Evolutionary conservation across 345 rosid species (phyloP), one percentile per base, ranked within the genome.

Genomic region (Populus davidiana): DNA sequence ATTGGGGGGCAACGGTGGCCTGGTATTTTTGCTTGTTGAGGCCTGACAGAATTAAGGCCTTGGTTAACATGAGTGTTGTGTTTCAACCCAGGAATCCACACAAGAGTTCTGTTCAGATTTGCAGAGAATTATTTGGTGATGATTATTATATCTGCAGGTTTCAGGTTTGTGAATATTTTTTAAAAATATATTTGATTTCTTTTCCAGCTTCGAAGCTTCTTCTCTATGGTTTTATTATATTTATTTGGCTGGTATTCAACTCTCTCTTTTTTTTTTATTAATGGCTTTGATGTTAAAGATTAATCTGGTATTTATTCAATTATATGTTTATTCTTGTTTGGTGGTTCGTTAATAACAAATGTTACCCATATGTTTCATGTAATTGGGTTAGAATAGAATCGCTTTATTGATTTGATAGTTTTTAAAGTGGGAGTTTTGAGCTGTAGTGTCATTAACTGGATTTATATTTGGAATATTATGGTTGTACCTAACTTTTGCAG

Each of bases 1-100:
- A 92, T 68, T 92, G 97, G 97, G 94, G 97, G 25, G 93, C 97
- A 0, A 9, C 79, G 0, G 68, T 90, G 0, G 92, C 94, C n/a
- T 90, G 97, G 97, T 64, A 81, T 77, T 59, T 92, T 18, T 86
- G 89, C 79, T 64, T 86, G 84, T 79, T 92, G 3, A 70, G 94
- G 43, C 94, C 97, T 54, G 97, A 91, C 44, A 86, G 91, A 72
- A 75, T 92, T 79, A 90, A 83, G 73, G 91, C 93, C 7, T n/a
- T 92, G 87, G 94, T 92, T 72, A 92, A 90, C 67, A 78, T 83
- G 35, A 87, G 92, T 74, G 86, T 90, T 23, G 84, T 52, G 1
- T 87, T 83, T 41, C 41, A n/a, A 33, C 91, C 91, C 6, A 87
- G 93, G 79, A 79, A 88, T 63, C 93, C 91, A 10, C 49, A 43